Percentiles rank a stretch among this genome's conserved stretches.
Conservation (phyloP, 1,284 basidiomycete species). For the Tilletia indica region DNA sequence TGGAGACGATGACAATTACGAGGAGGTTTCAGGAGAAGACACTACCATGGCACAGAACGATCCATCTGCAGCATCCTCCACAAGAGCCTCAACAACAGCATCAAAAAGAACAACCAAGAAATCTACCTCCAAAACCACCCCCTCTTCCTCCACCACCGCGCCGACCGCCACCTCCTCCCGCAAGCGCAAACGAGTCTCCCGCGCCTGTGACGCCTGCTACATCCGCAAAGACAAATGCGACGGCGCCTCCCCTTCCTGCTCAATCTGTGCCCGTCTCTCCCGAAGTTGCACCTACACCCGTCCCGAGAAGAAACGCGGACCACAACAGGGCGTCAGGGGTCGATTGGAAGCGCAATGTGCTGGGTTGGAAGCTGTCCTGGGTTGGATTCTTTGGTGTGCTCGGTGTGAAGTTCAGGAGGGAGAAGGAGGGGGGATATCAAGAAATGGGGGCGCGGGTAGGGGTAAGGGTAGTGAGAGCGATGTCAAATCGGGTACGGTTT, state of each 20-base stretch:
- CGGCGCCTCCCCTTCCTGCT: slow-evolving; percentile 21
- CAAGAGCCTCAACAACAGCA: neutral
- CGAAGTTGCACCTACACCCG: slow-evolving; percentile 24
- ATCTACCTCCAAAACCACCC: neutral
- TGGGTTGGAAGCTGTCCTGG: neutral
- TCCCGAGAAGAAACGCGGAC: slow-evolving; percentile 24
- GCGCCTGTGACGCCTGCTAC: slow-evolving; percentile 25
- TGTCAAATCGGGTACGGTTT: neutral
- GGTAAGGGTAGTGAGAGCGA: too few species aligned
- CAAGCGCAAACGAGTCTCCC: slow-evolving; percentile 23
- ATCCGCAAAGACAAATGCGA: slow-evolving; percentile 25
- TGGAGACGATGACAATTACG: neutral
- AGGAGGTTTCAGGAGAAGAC: too few species aligned
- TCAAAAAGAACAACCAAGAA: neutral
- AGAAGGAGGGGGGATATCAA: too few species aligned
- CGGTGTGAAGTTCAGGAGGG: neutral
- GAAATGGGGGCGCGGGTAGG: neutral
- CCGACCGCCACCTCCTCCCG: neutral
- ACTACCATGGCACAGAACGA: too few species aligned
- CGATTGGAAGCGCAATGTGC: slow-evolving; percentile 20
- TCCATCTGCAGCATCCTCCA: too few species aligned
- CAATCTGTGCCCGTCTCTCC: slow-evolving; percentile 17
- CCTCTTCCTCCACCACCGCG: neutral
- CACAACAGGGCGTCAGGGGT: slow-evolving; percentile 24
- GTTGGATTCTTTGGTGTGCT: slow-evolving; percentile 7